Evolutionary conservation across 306 rosid genomes (phyloP), one percentile per base, ranked within the genome.

Genomic region (Acmispon strigosus): DNA sequence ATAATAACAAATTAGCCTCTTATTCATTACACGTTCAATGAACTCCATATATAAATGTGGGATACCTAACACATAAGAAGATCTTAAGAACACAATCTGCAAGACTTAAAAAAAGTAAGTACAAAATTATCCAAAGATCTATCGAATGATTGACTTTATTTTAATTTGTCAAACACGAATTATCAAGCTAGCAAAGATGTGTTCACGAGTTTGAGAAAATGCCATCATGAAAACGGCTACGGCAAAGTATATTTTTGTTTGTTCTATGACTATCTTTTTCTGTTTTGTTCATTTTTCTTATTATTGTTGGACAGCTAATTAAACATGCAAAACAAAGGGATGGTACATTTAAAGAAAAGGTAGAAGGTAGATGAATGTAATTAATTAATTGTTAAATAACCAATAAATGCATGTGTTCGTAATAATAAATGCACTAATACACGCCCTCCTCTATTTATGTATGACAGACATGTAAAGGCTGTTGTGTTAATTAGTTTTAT

Each of bases 391-490:
- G 60, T 72, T 67, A 75, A 79, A 78, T 66, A 54, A 73, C 43
- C 54, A 74, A 42, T 65, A 70, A 74, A 74, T 81, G 72, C 63
- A 74, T 81, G 72, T 69, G 54, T 70, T 73, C 60, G 61, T 45
- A 62, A 50, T 47, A 75, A 58, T 68, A 62, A 80, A 63, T 58
- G 68, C 51, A 74, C 5, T 4, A 27, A 62, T 52, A 50, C 69
- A 82, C 75, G 69, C 24, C 77, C 59, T 12, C 48, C 51, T 27
- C 1, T 69, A 72, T 66, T 72, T 75, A 71, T 66, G 76, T 13
- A 24, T 56, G 70, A 66, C 81, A 70, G 72, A 22, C 58, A 47
- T 37, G 36, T 22, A 32, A 78, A 51, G 36, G 75, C 75, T 76
- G 64, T 49, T 72, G 37, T 32, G 7, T 32, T 32, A 32, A 27